Conservation (phyloP, 495 filamentous ascomycete species). For the Tuber microsphaerosporum region DNA sequence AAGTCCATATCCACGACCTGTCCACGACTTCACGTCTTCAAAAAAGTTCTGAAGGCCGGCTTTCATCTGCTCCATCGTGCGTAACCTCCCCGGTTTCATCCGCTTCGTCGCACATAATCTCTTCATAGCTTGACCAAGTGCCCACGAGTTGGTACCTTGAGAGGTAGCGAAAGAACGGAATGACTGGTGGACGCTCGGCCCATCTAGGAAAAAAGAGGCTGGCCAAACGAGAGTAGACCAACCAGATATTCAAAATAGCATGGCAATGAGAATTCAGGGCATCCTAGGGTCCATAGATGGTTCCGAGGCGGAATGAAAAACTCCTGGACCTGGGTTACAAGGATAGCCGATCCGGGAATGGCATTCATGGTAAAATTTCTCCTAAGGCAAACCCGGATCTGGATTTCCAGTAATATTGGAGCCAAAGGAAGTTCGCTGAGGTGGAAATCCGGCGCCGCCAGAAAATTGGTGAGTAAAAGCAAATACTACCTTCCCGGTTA, state of each 20-base stretch:
- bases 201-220: neutral
- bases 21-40: neutral
- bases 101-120: neutral
- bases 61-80: neutral
- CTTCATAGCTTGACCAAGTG: neutral
- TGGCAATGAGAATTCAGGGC: neutral
- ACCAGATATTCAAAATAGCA: neutral
- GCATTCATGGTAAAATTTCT: neutral
- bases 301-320: neutral
- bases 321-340: neutral
- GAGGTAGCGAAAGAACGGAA: neutral
- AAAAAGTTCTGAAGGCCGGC: neutral
- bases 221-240: neutral
- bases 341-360: neutral
- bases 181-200: neutral
- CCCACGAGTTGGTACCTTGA: neutral
- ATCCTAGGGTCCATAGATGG: neutral
- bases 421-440: neutral
- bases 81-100: neutral
- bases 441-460: neutral
- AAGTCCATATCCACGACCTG: constrained; percentile 1
- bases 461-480: constrained; percentile 5
- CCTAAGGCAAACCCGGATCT: neutral
- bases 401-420: neutral
- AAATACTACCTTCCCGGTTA: neutral